These are phyloP conservation scores for Eleusine coracana DNA, from an alignment of 176 grass and related monocot species.

Conservation along the genomic window DNA sequence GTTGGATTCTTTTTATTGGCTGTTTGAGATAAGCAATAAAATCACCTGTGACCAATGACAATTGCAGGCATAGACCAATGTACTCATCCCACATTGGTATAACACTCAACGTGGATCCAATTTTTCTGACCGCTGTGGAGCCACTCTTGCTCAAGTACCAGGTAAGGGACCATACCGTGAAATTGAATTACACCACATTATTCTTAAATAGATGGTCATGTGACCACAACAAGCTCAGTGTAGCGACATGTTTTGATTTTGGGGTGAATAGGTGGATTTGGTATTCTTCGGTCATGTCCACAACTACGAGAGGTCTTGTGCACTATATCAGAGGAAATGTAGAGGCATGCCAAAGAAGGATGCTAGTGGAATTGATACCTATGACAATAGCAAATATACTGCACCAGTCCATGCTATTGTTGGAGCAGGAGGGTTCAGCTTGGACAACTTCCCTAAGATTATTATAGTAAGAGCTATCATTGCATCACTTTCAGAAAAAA, in stretches of 20 bases:
- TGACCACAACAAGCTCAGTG: background rate
- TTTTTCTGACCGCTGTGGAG: constrained; percentile 61
- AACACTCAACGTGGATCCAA: constrained; percentile 48
- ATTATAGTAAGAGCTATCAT: constrained; percentile 28
- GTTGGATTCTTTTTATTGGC: too few species aligned
- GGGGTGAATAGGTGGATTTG: constrained; percentile 68
- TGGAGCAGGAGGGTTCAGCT: constrained; percentile 68
- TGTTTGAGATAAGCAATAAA: background rate
- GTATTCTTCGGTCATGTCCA: constrained; percentile 90
- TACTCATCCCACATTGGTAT: constrained; percentile 60
- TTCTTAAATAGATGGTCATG: background rate
- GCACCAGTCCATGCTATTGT: constrained; percentile 74
- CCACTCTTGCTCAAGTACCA: constrained; percentile 64
- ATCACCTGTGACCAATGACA: background rate
- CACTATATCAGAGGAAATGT: constrained; percentile 57
- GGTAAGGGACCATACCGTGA: constrained; percentile 37
- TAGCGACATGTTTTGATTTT: constrained; percentile 15
- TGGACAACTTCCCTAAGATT: constrained; percentile 68
- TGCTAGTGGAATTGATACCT: constrained; percentile 64
- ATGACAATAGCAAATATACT: constrained; percentile 75
- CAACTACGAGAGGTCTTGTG: constrained; percentile 88
- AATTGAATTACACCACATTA: background rate
- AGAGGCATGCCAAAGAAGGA: constrained; percentile 64
- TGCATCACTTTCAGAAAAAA: background rate
- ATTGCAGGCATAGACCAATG: constrained; percentile 80